Evolutionary conservation across 768 basidiomycete genomes (phyloP), one percentile per base, ranked within the genome.

Genomic region (Sarcodon aspratus): DNA sequence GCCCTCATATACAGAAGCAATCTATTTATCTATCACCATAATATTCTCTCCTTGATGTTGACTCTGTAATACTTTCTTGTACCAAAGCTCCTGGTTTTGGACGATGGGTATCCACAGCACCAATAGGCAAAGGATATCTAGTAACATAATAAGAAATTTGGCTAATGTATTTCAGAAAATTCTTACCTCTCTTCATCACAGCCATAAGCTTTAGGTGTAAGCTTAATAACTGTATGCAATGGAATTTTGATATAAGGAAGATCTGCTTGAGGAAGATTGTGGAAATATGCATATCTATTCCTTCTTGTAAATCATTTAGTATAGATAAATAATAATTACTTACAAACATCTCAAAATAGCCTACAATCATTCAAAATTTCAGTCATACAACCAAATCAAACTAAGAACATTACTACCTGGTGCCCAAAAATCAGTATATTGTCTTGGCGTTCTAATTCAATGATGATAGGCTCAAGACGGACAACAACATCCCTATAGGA

Each of bases 161-260:
- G 18, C n/a, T 42, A 46, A 1, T 40, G 17, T 15, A 27, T 18
- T 31, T 33, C 33, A n/a, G 32, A 33, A 8, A 10, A 13, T 49
- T 46, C 70, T 44, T 49, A 84, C 86, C 94, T 75, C 63, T 94
- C 93, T 63, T 99, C 96, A 62, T 98, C 93, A 69, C 95, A 98
- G 36, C 96, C 96, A 63, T 98, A 99, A 1, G 96, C 96, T 61
- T 90, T 93, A 9, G 96, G 96, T 1, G 95, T 98, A 43, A 99
- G 75, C 67, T 98, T 98, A 65, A 99, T 96, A 35, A 99, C 85
- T 0, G 95, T 99, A 62, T 99, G 96, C 49, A 95, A 66, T 1
- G 93, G 93, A 43, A 97, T 93, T 69, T 94, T 95, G 72, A 98
- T 89, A 63, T 99, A 99, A 1, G 96, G 96, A 33, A 99, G 73